phyloP scores from a whole-genome alignment of 2,329 filamentous ascomycete species.

The Sporothrix phasma region DNA sequence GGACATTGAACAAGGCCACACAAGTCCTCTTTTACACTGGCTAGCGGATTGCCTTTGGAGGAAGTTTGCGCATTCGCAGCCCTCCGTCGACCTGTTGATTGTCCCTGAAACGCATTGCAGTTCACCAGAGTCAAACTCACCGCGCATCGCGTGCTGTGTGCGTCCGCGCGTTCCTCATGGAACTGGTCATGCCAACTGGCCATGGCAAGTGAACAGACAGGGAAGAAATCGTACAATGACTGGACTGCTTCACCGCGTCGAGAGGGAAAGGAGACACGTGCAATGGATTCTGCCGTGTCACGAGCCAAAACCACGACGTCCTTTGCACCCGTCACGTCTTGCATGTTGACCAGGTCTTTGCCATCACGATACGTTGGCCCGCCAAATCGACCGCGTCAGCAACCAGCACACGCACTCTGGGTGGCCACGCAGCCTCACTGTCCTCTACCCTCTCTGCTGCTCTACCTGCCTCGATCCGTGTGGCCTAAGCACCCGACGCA shows the following conservation, averaged over 20 bases:
- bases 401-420: background rate
- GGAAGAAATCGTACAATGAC: background rate
- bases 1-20: too few relatives aligned
- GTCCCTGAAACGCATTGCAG: too few relatives aligned
- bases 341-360: too few relatives aligned
- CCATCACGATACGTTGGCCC: too few relatives aligned
- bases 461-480: background rate
- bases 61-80: background rate
- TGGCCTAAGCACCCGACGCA: background rate
- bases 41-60: slow-evolving; percentile 7
- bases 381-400: background rate
- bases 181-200: background rate
- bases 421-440: too few relatives aligned
- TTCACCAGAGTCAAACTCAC: background rate
- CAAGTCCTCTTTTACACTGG: slow-evolving; percentile 4
- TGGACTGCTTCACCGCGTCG: background rate
- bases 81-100: background rate
- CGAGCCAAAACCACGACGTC: background rate
- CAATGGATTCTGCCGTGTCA: background rate
- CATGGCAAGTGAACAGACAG: background rate
- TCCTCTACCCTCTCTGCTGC: background rate
- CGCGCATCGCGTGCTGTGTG: background rate
- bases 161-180: background rate
- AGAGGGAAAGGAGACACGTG: background rate
- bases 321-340: too few relatives aligned